These are phyloP conservation scores for Annulohypoxylon maeteangense DNA, from an alignment of 495 filamentous ascomycete genomes.

Conservation along the genomic window DNA sequence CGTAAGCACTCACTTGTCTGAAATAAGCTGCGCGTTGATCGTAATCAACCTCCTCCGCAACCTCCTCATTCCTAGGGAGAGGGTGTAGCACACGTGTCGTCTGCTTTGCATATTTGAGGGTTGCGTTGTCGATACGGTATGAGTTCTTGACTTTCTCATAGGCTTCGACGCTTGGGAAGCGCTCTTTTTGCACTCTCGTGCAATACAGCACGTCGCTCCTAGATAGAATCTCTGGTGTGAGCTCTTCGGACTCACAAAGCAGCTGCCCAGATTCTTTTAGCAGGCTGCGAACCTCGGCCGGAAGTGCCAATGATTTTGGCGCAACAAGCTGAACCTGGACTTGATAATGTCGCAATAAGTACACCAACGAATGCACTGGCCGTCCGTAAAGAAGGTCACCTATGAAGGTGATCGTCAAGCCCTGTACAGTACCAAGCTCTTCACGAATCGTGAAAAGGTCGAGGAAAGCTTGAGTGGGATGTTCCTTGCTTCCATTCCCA, in stretches of 20 bases:
- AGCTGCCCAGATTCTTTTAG: slow-evolving; percentile 80
- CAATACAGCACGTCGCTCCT: slow-evolving; percentile 92
- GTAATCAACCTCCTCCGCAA: slow-evolving; percentile 95
- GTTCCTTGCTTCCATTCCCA: slow-evolving; percentile 93
- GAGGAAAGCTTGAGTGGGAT: slow-evolving; percentile 98
- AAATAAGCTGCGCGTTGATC: slow-evolving; percentile 98
- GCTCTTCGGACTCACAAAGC: slow-evolving; percentile 73
- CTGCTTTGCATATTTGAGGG: slow-evolving; percentile 90
- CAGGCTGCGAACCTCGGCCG: slow-evolving; percentile 74
- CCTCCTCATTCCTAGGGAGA: slow-evolving; percentile 89
- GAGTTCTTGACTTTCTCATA: slow-evolving; percentile 89
- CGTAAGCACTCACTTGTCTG: slow-evolving; percentile 81
- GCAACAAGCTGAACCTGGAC: slow-evolving; percentile 92
- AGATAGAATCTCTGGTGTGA: slow-evolving; percentile 86
- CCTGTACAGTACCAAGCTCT: slow-evolving; percentile 93
- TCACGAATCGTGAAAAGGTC: slow-evolving; percentile 98
- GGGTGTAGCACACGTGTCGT: slow-evolving; percentile 96
- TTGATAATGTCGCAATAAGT: slow-evolving; percentile 93
- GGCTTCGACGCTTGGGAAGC: slow-evolving; percentile 79
- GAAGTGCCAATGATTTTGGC: slow-evolving; percentile 80
- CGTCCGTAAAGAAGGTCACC: slow-evolving; percentile 94
- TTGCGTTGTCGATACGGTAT: slow-evolving; percentile 87
- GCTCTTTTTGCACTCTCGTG: slow-evolving; percentile 95
- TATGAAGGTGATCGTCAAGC: slow-evolving; percentile 92
- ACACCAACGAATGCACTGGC: slow-evolving; percentile 92